Conservation (phyloP, 805 yeast genomes). For the Teunomyces stri region DNA sequence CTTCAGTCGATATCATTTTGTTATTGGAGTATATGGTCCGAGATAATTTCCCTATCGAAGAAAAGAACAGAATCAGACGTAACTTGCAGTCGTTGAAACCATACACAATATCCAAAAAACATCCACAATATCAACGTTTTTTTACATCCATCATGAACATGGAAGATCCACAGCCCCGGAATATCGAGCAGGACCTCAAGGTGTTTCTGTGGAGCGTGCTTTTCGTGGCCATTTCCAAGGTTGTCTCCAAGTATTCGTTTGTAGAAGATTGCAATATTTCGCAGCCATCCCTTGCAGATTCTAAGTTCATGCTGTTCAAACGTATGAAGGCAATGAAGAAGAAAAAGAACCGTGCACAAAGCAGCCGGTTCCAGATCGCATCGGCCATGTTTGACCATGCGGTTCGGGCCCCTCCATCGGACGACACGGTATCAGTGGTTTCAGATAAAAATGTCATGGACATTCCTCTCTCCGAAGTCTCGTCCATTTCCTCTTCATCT, state of each 20-base stretch:
- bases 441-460: background rate
- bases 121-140: constrained; percentile 21
- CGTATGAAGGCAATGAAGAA: constrained; percentile 1
- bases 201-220: constrained; percentile 60
- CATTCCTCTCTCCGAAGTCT: background rate
- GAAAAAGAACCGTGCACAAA: background rate
- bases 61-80: constrained; percentile 66
- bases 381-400: background rate
- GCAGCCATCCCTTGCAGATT: background rate
- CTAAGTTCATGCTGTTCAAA: background rate
- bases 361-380: background rate
- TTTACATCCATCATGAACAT: constrained; percentile 53
- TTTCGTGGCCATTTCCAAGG: constrained; percentile 52
- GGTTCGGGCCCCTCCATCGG: background rate
- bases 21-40: constrained; percentile 57
- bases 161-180: constrained; percentile 63
- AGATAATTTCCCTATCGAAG: constrained; percentile 58
- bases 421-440: background rate
- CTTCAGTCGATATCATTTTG: constrained; percentile 62
- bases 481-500: background rate
- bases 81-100: constrained; percentile 66
- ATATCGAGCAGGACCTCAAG: constrained; percentile 68
- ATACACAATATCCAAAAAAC: constrained; percentile 52
- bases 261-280: constrained; percentile 4
- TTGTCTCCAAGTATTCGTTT: constrained; percentile 52